These are phyloP conservation scores for Solanum hybrid DNA, from an alignment of 305 asterid genomes.

Conservation along the genomic window DNA sequence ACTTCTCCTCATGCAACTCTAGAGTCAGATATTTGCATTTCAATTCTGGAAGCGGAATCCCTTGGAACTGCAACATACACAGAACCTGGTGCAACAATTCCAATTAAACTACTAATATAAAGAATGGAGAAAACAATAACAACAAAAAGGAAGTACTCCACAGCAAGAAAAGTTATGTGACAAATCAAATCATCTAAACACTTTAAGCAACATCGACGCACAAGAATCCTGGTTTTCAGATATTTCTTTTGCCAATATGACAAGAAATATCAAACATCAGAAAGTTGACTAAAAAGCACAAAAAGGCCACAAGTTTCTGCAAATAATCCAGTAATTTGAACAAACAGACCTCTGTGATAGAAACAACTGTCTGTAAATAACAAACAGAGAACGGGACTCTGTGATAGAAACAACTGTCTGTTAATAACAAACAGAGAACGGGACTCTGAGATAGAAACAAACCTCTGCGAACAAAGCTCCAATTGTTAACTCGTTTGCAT, in stretches of 20 bases:
- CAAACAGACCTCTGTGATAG: background rate
- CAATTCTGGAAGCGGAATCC: background rate
- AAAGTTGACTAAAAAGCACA: background rate
- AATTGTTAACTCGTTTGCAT: background rate
- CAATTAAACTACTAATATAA: background rate
- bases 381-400: background rate
- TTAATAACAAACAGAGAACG: background rate
- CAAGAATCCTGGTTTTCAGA: background rate
- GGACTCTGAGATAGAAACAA: background rate
- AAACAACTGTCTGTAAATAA: too few species aligned
- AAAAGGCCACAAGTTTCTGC: background rate
- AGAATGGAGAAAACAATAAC: background rate
- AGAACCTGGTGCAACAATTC: background rate
- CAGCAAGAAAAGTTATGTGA: background rate
- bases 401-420: background rate
- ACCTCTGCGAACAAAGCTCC: background rate
- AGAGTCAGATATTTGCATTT: background rate
- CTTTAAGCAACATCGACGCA: background rate
- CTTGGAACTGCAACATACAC: background rate
- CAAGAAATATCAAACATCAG: background rate
- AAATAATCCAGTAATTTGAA: background rate
- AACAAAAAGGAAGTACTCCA: background rate
- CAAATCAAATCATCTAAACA: background rate
- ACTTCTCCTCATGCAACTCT: background rate
- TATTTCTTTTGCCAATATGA: background rate